Evolutionary conservation across 441 rosid genomes (phyloP).

Genomic region (Melianthus villosus): DNA sequence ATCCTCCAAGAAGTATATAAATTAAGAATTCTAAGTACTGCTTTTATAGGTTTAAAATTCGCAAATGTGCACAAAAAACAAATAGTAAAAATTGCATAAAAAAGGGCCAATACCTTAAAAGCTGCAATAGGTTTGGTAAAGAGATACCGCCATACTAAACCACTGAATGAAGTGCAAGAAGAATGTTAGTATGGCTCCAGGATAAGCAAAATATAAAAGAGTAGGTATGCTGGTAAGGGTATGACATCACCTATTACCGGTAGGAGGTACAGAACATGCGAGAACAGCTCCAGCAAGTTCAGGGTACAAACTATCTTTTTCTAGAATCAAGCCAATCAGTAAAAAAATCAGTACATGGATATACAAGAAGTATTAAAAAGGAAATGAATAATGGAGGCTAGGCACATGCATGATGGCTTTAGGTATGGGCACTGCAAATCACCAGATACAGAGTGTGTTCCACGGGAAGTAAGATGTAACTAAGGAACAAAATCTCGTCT

Average conservation of each 20-base stretch:
- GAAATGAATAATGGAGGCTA: background rate
- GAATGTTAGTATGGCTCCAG: conserved; percentile 1
- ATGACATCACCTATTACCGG: conserved; percentile 62
- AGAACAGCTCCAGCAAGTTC: conserved; percentile 50
- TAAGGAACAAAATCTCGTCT: no score
- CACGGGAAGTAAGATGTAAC: no score
- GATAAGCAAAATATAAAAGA: conserved; percentile 3
- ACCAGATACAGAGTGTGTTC: no score
- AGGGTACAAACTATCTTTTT: conserved; percentile 25
- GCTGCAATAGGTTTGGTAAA: conserved; percentile 74
- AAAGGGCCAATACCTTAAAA: conserved; percentile 52
- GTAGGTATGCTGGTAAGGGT: no score
- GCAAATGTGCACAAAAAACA: background rate
- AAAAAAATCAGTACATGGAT: conserved; percentile 1
- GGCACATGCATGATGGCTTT: no score
- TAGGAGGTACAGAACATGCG: conserved; percentile 85
- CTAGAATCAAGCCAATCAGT: conserved; percentile 16
- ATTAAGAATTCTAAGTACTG: no score
- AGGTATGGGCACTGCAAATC: no score
- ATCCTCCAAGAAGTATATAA: no score
- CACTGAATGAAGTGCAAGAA: conserved; percentile 30
- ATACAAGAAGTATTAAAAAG: background rate
- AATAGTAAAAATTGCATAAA: background rate
- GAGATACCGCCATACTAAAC: conserved; percentile 73
- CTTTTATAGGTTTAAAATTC: background rate